Percentiles rank a stretch among this genome's conserved stretches.
Evolutionary conservation across 805 yeast species (phyloP).

Genomic region (Huiozyma naganishii): DNA sequence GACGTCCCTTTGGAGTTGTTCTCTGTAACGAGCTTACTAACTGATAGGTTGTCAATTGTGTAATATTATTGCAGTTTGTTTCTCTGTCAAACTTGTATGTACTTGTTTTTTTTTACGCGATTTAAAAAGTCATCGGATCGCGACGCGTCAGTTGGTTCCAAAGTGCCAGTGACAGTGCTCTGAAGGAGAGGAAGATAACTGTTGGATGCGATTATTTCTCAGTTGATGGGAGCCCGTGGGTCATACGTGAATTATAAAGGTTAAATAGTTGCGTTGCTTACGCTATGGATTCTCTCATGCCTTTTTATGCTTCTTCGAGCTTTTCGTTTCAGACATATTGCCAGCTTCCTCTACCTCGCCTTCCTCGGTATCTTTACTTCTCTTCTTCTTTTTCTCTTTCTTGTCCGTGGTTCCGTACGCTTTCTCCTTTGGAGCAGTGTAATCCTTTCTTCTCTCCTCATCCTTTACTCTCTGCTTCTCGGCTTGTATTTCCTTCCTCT

Average conservation of each 20-base stretch:
- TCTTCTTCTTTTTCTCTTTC: neutral
- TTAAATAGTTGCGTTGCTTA: too few species aligned
- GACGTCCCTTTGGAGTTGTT: neutral
- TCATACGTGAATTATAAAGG: too few species aligned
- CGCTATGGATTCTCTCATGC: neutral
- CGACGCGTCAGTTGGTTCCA: too few species aligned
- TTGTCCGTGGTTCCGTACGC: conserved; percentile 23
- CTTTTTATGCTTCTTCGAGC: conserved; percentile 2
- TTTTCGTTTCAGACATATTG: neutral
- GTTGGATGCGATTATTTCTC: too few species aligned
- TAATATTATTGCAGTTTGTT: neutral
- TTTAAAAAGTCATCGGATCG: too few species aligned
- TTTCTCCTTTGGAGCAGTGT: conserved; percentile 76
- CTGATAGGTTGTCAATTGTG: neutral
- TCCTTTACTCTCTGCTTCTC: conserved; percentile 56
- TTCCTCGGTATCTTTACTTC: neutral
- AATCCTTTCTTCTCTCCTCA: conserved; percentile 65
- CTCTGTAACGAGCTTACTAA: neutral
- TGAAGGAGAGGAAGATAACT: too few species aligned
- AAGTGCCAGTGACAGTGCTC: too few species aligned
- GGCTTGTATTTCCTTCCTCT: conserved; percentile 69
- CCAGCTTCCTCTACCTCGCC: neutral
- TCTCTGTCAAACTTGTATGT: neutral
- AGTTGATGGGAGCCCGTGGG: too few species aligned
- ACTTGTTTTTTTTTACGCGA: neutral